Evolutionary conservation across 371 early-diverging fungal species (phyloP), one percentile per base, ranked within the genome.

Genomic region (Mortierella sp.): DNA sequence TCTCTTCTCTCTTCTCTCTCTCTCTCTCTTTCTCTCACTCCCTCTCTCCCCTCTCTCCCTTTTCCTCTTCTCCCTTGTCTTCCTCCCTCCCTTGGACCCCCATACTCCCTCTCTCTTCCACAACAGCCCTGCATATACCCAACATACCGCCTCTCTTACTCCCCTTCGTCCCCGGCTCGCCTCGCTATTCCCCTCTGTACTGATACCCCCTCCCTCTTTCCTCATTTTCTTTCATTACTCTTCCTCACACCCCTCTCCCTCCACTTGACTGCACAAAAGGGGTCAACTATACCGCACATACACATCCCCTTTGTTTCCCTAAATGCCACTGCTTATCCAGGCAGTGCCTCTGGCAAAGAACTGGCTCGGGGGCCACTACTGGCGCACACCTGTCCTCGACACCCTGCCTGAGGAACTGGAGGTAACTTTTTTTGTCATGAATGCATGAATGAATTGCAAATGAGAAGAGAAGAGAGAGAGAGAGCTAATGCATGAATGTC

Each of bases 391-490:
- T 0, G n/a, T 8, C 13, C 34, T 28, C 34, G 76, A 84, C n/a
- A 74, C 73, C 57, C 31, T 84, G 31, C 81, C 84, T 19, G 63
- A 50, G 34, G 84, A 84, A 34, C 78, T 84, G 6, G 81, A 84
- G 71, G 84, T 84, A 80, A 11, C 34, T 6, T 38, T 38, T 38
- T 38, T 9, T 26, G 26, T 9, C 7, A 26, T 10, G 10, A 28
- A 28, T 47, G 47, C 3, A 47, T 5, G 47, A 47, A 47, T 13
- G 47, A 47, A 47, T 47, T 10, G 13, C 13, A 9, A 47, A 2
- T 47, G 47, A 47, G 42, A 38, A 38, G 42, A 38, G n/a, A 38
- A 38, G 42, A 38, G 42, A 38, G 42, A 38, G 42, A 38, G 5
- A 38, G 42, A 38, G 13, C 9, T 1, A 63, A 5, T 5, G 65